Base-by-base conservation (phyloP, 345 rosid species). In the Reutealis trisperma region DNA sequence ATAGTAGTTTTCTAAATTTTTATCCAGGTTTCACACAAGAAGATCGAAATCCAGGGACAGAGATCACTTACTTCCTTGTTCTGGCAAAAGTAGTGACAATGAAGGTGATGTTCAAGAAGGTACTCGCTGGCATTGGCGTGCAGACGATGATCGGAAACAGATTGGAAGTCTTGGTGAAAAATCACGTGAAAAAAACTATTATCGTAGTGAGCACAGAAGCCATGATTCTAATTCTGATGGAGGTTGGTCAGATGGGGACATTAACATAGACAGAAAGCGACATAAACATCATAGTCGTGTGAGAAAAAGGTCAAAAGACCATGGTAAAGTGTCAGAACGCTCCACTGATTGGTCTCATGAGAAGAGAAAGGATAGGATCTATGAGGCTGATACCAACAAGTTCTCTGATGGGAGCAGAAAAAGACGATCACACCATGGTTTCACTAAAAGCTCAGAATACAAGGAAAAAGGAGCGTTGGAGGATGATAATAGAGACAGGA, bases 31-130 rank as follows among this genome's bases (percentile, higher is more conserved):
- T 79, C 75, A 14, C 80, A 72, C 85, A 55, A 86, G 90, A 55
- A 86, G 90, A 81, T 86, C 90, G 73, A 83, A 82, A 79, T 86
- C 86, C 42, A 85, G 88, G 75, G 88, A 85, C 62, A 71, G 37
- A 70, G 81, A 82, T 77, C 47, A 16, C 37, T 75, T 21, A 45
- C 72, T 55, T 6, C 69, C 51, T 75, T 70, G 72, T 65, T 81
- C 85, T 79, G 55, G 79, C 65, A 78, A 81, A 80, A 84, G 78
- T 77, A 42, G 70, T 66, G 82, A 34, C 58, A 47, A 45, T 25
- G 82, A 83, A 52, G 74, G 49, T 72, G 82, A 77, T 57, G 62
- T 74, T 13, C 30, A 15, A n/a, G 84, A 81, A 32, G 68, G 70
- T 52, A 70, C 45, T 78, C 13, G 19, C 63, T 47, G 61, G 72